Percentiles rank a stretch among this genome's conserved stretches.
Evolutionary conservation across 2,329 filamentous ascomycete species (phyloP).

Genomic region (Endoconidiophora polonica): DNA sequence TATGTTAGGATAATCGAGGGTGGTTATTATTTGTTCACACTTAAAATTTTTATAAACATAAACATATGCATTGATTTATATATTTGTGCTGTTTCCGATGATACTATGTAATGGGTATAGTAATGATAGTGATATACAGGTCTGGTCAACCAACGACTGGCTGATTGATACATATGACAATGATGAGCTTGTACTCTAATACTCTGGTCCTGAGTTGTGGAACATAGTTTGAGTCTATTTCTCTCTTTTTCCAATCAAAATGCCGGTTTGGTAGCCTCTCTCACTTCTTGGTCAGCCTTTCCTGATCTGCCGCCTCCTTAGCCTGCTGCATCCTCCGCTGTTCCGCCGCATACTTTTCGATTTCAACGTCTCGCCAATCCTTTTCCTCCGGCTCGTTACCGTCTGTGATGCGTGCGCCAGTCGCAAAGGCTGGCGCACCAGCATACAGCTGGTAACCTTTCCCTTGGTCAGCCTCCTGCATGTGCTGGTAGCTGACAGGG

Average conservation of each 20-base stretch:
- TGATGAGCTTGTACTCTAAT: too few species aligned
- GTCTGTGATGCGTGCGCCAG: slow-evolving; percentile 45
- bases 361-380: slow-evolving; percentile 50
- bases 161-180: too few species aligned
- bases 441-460: slow-evolving; percentile 60
- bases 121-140: too few species aligned
- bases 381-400: slow-evolving; percentile 45
- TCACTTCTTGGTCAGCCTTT: slow-evolving; percentile 8
- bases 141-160: too few species aligned
- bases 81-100: too few species aligned
- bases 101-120: too few species aligned
- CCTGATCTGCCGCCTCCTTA: slow-evolving; percentile 6
- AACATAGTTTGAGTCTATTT: too few species aligned
- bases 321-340: slow-evolving; percentile 3
- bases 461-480: slow-evolving; percentile 43
- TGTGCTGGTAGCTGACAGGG: slow-evolving; percentile 50
- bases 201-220: too few species aligned
- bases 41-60: too few species aligned
- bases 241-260: neutral
- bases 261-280: neutral
- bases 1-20: too few species aligned
- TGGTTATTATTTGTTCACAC: too few species aligned
- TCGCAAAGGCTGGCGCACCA: slow-evolving; percentile 52
- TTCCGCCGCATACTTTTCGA: slow-evolving; percentile 38
- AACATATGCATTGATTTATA: too few species aligned